A percentile compares a stretch with the other conserved stretches of the same genome.
phyloP scores from a whole-genome alignment of 768 basidiomycete genomes.

The Termitomyces sp. region DNA sequence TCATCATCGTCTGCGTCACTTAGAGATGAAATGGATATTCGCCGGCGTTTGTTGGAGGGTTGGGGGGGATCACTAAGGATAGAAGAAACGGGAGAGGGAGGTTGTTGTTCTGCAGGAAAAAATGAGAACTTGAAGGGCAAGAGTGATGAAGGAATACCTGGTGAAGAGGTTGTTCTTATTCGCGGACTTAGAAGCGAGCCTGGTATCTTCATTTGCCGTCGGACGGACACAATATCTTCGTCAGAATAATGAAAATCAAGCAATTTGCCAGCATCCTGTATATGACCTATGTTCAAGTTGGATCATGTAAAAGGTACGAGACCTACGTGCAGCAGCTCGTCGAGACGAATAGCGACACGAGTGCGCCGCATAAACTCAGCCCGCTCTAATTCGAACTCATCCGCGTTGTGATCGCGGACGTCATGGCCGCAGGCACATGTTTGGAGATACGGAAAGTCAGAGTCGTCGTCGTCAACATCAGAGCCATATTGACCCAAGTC shows the following conservation, averaged over 20 bases:
- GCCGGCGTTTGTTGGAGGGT: slow-evolving; percentile 47
- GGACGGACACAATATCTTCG: slow-evolving; percentile 63
- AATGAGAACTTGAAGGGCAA: slow-evolving; percentile 5
- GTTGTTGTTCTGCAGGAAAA: slow-evolving; percentile 26
- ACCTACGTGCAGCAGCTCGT: slow-evolving; percentile 77
- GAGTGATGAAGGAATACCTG: slow-evolving; percentile 36
- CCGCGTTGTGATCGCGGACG: slow-evolving; percentile 63
- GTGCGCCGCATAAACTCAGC: slow-evolving; percentile 70
- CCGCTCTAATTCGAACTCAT: slow-evolving; percentile 49
- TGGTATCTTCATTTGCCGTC: slow-evolving; percentile 64
- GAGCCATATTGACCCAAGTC: slow-evolving; percentile 66
- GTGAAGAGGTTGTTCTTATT: slow-evolving; percentile 42
- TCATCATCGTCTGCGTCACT: slow-evolving; percentile 46
- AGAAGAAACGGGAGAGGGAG: slow-evolving; percentile 47
- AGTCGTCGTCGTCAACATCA: slow-evolving; percentile 68
- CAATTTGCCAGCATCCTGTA: slow-evolving; percentile 69
- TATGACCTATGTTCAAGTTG: slow-evolving; percentile 1
- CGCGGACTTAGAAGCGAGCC: slow-evolving; percentile 48
- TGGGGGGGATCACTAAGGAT: slow-evolving; percentile 44
- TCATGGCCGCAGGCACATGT: slow-evolving; percentile 70
- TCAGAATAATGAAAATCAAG: slow-evolving; percentile 79
- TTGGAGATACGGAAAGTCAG: slow-evolving; percentile 48
- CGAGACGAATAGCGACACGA: slow-evolving; percentile 74
- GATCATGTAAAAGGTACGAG: background rate
- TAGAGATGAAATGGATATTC: slow-evolving; percentile 50